These are phyloP conservation scores for Dendrobium catenatum DNA, from an alignment of 106 monocot genomes.

Conservation along the genomic window DNA sequence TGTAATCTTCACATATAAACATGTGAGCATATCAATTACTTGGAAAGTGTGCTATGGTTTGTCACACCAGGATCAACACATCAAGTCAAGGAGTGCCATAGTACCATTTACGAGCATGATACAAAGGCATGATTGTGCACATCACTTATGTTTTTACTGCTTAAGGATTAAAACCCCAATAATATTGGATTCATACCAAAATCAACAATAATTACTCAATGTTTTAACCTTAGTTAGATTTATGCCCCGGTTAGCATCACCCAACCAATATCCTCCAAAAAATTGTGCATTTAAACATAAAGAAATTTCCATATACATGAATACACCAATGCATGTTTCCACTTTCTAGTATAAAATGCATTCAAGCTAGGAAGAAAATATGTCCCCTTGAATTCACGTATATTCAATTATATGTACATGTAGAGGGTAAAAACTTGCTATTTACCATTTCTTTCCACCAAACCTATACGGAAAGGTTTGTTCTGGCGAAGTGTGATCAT, in stretches of 20 bases:
- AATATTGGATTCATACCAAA: neutral
- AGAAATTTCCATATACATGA: neutral
- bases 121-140: neutral
- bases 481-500: slow-evolving; percentile 45
- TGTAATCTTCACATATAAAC: no score
- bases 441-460: slow-evolving; percentile 58
- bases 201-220: no score
- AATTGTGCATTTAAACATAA: neutral
- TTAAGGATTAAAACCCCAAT: neutral
- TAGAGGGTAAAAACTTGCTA: neutral
- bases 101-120: neutral
- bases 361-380: neutral
- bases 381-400: neutral
- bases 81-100: neutral
- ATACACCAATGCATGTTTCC: neutral
- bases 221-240: neutral
- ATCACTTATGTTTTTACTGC: neutral
- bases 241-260: neutral
- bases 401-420: neutral
- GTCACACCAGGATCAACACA: neutral
- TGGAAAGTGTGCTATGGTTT: neutral
- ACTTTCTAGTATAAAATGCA: neutral
- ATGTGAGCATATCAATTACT: no score
- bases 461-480: slow-evolving; percentile 55
- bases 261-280: neutral